Conservation (phyloP, 805 yeast species). For the Barnettozyma salicaria region DNA sequence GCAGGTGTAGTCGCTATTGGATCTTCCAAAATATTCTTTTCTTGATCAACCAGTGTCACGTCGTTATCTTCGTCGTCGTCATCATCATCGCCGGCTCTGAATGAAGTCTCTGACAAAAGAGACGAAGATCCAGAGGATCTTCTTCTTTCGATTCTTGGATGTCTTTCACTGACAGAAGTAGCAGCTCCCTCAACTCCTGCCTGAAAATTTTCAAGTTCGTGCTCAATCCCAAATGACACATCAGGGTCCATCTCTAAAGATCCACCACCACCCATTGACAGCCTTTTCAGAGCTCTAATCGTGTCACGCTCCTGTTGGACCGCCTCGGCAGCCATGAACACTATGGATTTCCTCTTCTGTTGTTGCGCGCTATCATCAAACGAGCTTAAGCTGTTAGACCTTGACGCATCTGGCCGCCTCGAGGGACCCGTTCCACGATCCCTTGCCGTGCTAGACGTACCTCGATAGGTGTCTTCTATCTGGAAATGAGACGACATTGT, state of each 20-base stretch:
- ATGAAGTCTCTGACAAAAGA: slow-evolving; percentile 13
- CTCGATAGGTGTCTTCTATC: background rate
- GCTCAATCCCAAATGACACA: slow-evolving; percentile 41
- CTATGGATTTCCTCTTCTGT: slow-evolving; percentile 35
- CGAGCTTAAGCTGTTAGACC: no score
- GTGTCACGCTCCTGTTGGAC: slow-evolving; percentile 69
- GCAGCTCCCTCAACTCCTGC: slow-evolving; percentile 4
- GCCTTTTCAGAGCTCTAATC: slow-evolving; percentile 66
- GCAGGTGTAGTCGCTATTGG: no score
- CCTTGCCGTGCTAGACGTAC: background rate
- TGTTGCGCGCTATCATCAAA: background rate
- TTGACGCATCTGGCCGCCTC: no score
- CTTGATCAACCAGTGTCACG: slow-evolving; percentile 9
- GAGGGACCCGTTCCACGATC: no score
- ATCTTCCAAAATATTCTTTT: no score
- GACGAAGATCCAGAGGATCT: slow-evolving; percentile 17
- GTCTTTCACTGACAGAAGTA: slow-evolving; percentile 3
- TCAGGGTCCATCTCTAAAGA: slow-evolving; percentile 62
- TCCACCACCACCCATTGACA: slow-evolving; percentile 58
- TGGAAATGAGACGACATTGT: background rate
- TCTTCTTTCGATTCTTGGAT: slow-evolving; percentile 10
- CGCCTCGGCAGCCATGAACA: slow-evolving; percentile 63
- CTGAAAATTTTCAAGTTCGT: slow-evolving; percentile 25
- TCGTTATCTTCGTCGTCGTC: slow-evolving; percentile 13
- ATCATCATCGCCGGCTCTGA: slow-evolving; percentile 4